A percentile compares a stretch with the other conserved stretches of the same genome.
Evolutionary conservation across 2,329 filamentous ascomycete species (phyloP).

Genomic region (Fonsecaea pedrosoi): DNA sequence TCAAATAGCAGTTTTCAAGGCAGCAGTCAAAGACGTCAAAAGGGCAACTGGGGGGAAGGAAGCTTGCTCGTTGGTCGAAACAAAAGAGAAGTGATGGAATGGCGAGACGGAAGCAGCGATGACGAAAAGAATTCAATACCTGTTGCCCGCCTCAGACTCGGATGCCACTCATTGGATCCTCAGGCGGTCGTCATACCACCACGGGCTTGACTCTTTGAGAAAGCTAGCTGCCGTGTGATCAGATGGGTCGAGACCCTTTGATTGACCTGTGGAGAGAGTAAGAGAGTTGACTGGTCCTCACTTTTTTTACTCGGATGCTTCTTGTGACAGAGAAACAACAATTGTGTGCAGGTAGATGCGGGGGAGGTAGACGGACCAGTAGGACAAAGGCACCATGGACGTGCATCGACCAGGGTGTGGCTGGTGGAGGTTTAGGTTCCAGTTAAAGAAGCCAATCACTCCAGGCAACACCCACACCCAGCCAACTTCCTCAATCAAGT

Average conservation of each 20-base stretch:
- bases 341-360: conserved; percentile 16
- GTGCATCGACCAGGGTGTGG: conserved; percentile 6
- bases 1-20: conserved; percentile 20
- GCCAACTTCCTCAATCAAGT: conserved; percentile 4
- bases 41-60: conserved; percentile 9
- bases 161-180: conserved; percentile 8
- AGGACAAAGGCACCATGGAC: not conserved
- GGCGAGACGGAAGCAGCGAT: conserved; percentile 16
- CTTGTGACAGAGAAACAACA: not conserved
- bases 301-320: not conserved
- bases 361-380: conserved; percentile 1
- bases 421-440: not conserved
- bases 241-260: conserved; percentile 7
- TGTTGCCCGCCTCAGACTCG: not conserved
- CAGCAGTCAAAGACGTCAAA: conserved; percentile 31
- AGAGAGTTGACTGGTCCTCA: not conserved
- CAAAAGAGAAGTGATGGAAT: conserved; percentile 9
- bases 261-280: conserved; percentile 6
- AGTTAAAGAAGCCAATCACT: conserved; percentile 8
- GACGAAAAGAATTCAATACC: conserved; percentile 21
- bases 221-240: conserved; percentile 15
- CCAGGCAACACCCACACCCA: not conserved
- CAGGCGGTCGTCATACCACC: not conserved
- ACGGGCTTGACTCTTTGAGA: not conserved
- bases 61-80: conserved; percentile 10